These are phyloP conservation scores for Myotisia sp. DNA, from an alignment of 2,329 filamentous ascomycete species.

Conservation along the genomic window DNA sequence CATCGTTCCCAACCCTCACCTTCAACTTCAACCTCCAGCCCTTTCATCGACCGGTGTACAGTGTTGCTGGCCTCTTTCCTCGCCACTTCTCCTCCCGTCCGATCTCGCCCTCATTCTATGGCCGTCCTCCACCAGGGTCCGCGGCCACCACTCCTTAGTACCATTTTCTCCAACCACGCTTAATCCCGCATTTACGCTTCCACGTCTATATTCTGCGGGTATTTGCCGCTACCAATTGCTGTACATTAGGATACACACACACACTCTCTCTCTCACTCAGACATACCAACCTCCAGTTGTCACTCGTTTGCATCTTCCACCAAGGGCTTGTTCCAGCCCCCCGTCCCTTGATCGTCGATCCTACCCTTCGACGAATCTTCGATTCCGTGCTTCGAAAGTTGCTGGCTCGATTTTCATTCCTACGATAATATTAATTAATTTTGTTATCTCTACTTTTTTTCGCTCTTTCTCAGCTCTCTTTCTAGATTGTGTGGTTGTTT, in stretches of 20 bases:
- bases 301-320: slow-evolving; percentile 2
- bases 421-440: slow-evolving; percentile 4
- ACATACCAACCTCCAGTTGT: background rate
- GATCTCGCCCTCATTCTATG: slow-evolving; percentile 4
- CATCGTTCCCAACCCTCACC: no score
- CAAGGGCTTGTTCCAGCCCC: background rate
- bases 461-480: no score
- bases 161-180: background rate
- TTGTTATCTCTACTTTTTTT: no score
- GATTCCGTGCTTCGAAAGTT: slow-evolving; percentile 1
- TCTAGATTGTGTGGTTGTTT: background rate
- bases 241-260: no score
- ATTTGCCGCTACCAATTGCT: no score
- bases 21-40: no score
- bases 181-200: no score
- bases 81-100: background rate
- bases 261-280: no score
- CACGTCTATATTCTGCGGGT: no score
- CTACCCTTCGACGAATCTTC: background rate
- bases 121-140: slow-evolving; percentile 4
- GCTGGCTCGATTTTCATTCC: slow-evolving; percentile 4
- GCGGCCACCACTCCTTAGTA: slow-evolving; percentile 1
- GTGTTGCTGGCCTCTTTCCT: no score
- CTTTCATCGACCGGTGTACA: no score
- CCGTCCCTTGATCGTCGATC: background rate